phyloP scores from a whole-genome alignment of 1,284 basidiomycete genomes.

The Psilocybe mexicana region DNA sequence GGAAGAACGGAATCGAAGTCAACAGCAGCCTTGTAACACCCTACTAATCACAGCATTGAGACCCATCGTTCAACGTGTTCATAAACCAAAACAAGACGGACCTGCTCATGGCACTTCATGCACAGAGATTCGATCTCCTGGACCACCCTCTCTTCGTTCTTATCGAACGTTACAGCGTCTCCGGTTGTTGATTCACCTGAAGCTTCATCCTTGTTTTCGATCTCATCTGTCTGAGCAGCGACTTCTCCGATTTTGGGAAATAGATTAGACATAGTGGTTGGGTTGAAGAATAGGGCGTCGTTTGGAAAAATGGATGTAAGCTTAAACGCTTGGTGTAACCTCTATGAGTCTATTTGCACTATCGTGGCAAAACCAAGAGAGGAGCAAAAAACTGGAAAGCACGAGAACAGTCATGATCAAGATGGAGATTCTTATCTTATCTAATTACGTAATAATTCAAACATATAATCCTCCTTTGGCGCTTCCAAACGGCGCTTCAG shows the following conservation, averaged over 20 bases:
- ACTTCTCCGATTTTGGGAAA: slow-evolving; percentile 21
- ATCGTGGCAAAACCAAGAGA: neutral
- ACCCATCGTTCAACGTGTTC: slow-evolving; percentile 3
- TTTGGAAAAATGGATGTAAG: neutral
- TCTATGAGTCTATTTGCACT: too few relatives aligned
- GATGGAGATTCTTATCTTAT: slow-evolving; percentile 3
- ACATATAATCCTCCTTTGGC: too few relatives aligned
- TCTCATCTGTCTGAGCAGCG: slow-evolving; percentile 24
- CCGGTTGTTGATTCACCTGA: neutral
- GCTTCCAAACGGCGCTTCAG: too few relatives aligned
- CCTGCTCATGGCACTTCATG: slow-evolving; percentile 92
- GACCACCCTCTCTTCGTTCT: slow-evolving; percentile 63
- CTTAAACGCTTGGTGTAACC: too few relatives aligned
- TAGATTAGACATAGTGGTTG: neutral
- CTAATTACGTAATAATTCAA: neutral
- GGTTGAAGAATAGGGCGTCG: neutral
- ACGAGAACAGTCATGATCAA: neutral
- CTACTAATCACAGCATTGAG: slow-evolving; percentile 42
- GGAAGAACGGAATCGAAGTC: slow-evolving; percentile 96
- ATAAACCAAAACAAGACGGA: slow-evolving; percentile 33
- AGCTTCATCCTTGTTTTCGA: slow-evolving; percentile 11
- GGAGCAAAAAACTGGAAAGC: neutral
- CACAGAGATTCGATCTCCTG: slow-evolving; percentile 91
- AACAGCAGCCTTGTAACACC: slow-evolving; percentile 91
- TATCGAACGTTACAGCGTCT: slow-evolving; percentile 16